Base-by-base conservation (phyloP, 108 stramenopile genomes). In the Nannochloropsis gaditana region DNA sequence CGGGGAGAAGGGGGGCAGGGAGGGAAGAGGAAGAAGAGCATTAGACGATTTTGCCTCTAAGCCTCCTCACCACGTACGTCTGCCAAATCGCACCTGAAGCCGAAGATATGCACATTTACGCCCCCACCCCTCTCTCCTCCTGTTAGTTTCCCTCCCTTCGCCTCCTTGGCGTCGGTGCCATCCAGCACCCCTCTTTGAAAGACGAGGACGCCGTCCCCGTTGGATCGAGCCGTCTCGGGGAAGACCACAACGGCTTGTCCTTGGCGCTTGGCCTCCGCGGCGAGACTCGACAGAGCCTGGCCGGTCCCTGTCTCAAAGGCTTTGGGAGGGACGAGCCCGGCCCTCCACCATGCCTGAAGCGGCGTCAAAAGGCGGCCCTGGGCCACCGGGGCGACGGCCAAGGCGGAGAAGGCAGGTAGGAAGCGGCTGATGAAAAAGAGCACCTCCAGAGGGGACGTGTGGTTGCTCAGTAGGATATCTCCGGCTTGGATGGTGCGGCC, bases 151-250 rank as follows among this genome's bases (percentile, higher is more conserved):
- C 59, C 59, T 8, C 59, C 59, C n/a, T n/a, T n/a, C 59, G 15
- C 59, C 59, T n/a, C 59, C n/a, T 15, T n/a, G 3, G 19, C 59
- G 19, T 4, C 59, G 0, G n/a, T 2, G n/a, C 59, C 59, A n/a
- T 73, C 59, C 59, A 73, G n/a, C 6, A 73, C 59, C n/a, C 59
- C 59, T n/a, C n/a, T 73, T 15, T 15, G 59, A 73, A 73, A 73
- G 59, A n/a, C 59, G 19, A 73, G n/a, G 15, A 73, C n/a, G 15
- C 59, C 59, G 15, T 73, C 59, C 59, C 59, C 59, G n/a, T 73
- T 73, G 19, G 59, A 73, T 73, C 59, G 59, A n/a, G n/a, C 59
- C 59, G n/a, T 73, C 59, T 73, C 59, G 19, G 59, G 59, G n/a
- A 73, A 73, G 19, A 73, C 59, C 2, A 73, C 59, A 2, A 73